Base-by-base conservation (phyloP, 139 green algal genomes). In the Dunaliella primolecta region DNA sequence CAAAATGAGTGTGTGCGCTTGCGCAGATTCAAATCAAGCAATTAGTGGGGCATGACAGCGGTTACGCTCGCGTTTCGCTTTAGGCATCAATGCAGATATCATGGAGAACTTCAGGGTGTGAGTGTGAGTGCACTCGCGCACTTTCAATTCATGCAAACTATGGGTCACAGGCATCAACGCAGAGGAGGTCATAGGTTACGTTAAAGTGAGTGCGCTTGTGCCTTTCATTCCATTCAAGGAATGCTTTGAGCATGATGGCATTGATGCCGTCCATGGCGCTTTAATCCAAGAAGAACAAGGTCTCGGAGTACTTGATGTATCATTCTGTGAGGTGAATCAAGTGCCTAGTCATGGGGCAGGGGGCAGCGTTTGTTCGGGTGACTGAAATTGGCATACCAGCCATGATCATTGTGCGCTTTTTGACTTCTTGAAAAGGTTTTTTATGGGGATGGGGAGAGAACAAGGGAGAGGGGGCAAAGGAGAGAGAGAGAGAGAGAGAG, bases 41-140 rank as follows among this genome's bases (percentile, higher is more conserved):
- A 20, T 72, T 23, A n/a, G 56, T 20, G 20, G 23, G 56, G 1
- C 88, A 94, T 0, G 94, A 98, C 77, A 93, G 83, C 81, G 90
- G 95, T 33, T 84, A 88, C 36, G 56, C 34, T 0, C 93, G 74
- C 74, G 95, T 0, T 91, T 98, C 27, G 85, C 84, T 0, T 80
- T 75, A 20, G 93, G 93, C 77, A 88, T 95, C 36, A 82, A 64
- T 70, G 89, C 91, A 1, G 89, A 95, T 46, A 91, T 96, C 29
- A 83, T 94, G 24, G 64, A 37, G 29, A 95, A 92, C 86, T 46
- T 83, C n/a, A 83, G 82, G 15, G 79, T 92, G 75, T 89, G 94
- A 64, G n/a, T n/a, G 11, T 34, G 11, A 27, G n/a, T n/a, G n/a
- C n/a, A n/a, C n/a, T n/a, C n/a, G 92, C 91, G 0, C 90, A 94